Conservation (phyloP, 2,329 filamentous ascomycete genomes). For the Aspergillus sp. region DNA sequence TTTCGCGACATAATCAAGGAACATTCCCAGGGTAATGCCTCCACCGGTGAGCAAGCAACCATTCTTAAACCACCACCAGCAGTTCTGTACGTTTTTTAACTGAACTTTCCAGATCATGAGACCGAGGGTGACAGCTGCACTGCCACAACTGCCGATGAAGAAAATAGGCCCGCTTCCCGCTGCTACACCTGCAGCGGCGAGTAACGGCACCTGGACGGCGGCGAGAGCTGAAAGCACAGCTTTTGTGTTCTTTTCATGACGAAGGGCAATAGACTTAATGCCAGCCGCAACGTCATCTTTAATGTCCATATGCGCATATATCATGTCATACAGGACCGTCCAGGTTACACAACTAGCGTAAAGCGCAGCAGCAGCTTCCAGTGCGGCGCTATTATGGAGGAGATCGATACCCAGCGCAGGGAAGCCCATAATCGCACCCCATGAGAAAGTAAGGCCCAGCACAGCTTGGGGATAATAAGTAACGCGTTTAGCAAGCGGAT, state of each 20-base stretch:
- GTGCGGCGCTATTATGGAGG: slow-evolving; percentile 39
- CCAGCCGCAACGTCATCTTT: slow-evolving; percentile 53
- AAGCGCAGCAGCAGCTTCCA: slow-evolving; percentile 43
- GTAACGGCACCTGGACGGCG: slow-evolving; percentile 44
- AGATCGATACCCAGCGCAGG: slow-evolving; percentile 50
- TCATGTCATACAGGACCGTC: slow-evolving; percentile 55
- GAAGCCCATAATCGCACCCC: slow-evolving; percentile 53
- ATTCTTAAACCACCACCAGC: slow-evolving; percentile 67
- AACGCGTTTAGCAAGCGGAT: slow-evolving; percentile 56
- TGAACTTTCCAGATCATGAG: slow-evolving; percentile 63
- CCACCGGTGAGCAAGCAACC: slow-evolving; percentile 65
- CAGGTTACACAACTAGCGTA: slow-evolving; percentile 52
- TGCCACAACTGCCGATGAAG: slow-evolving; percentile 60
- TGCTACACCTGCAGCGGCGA: slow-evolving; percentile 47
- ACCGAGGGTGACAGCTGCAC: slow-evolving; percentile 56
- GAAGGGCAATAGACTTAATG: slow-evolving; percentile 55
- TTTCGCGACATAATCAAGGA: slow-evolving; percentile 55
- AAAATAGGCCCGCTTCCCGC: slow-evolving; percentile 61
- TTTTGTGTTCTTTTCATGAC: slow-evolving; percentile 51
- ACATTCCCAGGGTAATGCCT: slow-evolving; percentile 57
- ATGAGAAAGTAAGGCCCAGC: slow-evolving; percentile 55
- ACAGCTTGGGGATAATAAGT: slow-evolving; percentile 57
- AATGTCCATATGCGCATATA: slow-evolving; percentile 56
- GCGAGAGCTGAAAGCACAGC: slow-evolving; percentile 45
- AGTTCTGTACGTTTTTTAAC: slow-evolving; percentile 58